Evolutionary conservation across 148 eudicot species (phyloP).

Genomic region (Persicaria tinctoria): DNA sequence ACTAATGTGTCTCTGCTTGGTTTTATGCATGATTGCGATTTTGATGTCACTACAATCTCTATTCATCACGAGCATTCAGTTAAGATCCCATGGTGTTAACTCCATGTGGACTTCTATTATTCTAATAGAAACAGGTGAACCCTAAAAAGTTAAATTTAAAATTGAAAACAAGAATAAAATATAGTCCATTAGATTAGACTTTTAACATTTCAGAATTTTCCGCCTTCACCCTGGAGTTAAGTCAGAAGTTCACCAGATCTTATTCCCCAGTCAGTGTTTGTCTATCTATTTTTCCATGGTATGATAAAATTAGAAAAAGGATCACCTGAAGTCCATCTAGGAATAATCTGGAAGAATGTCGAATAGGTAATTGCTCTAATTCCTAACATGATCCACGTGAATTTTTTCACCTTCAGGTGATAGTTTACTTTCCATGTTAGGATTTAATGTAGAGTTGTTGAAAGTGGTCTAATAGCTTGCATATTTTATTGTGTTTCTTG

Average conservation of each 20-base stretch:
- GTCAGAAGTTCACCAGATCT: no score
- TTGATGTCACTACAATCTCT: background rate
- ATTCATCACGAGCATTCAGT: background rate
- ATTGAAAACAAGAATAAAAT: no score
- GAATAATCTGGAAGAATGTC: background rate
- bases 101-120: no score
- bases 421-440: no score
- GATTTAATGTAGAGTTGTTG: background rate
- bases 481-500: background rate
- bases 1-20: background rate
- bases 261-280: background rate
- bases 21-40: background rate
- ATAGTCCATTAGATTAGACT: no score
- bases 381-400: background rate
- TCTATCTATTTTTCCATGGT: background rate
- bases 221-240: no score
- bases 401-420: background rate
- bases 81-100: no score
- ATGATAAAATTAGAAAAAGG: background rate
- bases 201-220: no score
- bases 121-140: no score
- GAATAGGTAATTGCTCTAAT: background rate
- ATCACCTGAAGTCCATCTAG: background rate
- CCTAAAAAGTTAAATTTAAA: no score
- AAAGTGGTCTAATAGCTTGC: background rate